Base-by-base conservation (phyloP, 2,329 filamentous ascomycete species). In the Chaetothyriales sp. region DNA sequence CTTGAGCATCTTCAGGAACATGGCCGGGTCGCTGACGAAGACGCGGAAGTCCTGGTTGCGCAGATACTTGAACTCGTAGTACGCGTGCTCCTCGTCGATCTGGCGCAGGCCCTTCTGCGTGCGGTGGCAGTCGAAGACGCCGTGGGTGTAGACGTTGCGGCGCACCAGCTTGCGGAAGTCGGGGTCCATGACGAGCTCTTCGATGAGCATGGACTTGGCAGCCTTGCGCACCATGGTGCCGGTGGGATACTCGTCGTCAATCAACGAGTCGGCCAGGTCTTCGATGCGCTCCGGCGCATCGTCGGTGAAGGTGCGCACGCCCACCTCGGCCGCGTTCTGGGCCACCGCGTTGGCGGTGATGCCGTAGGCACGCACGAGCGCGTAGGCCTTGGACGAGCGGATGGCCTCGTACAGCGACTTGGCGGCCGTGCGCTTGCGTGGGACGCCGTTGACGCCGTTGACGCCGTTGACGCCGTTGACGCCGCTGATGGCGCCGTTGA, bases 31-130 rank as follows among this genome's bases (percentile, higher is more conserved):
- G 49, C 82, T 80, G 2, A 88, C 85, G 54, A 97, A 78, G 59
- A 92, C 85, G 44, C 75, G 73, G 55, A 95, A 85, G 6, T 86
- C 86, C 67, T 95, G 89, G 61, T 92, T 89, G 58, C 88, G 82
- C 18, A 98, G 76, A 62, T 98, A 98, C 68, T 98, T 95, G 73
- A 98, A 87, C 67, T 97, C 92, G 65, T 97, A 97, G 68, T 94
- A 97, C 0, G 89, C 88, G 63, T 97, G 89, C 20, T 92, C 82
- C 56, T 97, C 90, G 61, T 95, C 89, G 60, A 98, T 97, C 63
- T 87, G 86, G 52, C 86, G 85, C 50, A 95, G 73, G 25, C 92
- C 92, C 69, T 97, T 98, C 54, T 97, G 89, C 0, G 92, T 98
- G 51, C 92, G 82, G 56, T 80, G 81, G 66, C 89, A 94, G 70